Evolutionary conservation across 768 basidiomycete genomes (phyloP).

Genomic region (Lentinus tigrinus): DNA sequence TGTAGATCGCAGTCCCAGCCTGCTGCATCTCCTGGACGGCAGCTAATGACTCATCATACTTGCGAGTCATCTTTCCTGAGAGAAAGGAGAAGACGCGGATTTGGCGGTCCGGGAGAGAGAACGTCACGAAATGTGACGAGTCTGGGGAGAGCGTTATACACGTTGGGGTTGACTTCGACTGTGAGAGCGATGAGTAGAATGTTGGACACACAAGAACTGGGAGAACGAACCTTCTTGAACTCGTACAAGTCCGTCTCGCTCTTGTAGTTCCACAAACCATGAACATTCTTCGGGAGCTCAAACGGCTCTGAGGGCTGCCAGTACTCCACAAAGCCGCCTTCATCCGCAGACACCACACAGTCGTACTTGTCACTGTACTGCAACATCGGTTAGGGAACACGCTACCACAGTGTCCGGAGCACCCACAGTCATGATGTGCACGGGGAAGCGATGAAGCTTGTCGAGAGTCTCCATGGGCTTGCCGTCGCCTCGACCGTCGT

Average conservation of each 20-base stretch:
- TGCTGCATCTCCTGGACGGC: slow-evolving; percentile 99
- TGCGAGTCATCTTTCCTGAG: slow-evolving; percentile 83
- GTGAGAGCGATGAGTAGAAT: background rate
- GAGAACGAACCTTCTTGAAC: slow-evolving; percentile 82
- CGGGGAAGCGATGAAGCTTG: slow-evolving; percentile 81
- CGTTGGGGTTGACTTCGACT: slow-evolving; percentile 92
- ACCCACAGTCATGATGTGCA: slow-evolving; percentile 80
- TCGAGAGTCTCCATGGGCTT: slow-evolving; percentile 74
- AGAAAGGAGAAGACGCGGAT: slow-evolving; percentile 93
- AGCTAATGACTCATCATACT: slow-evolving; percentile 91
- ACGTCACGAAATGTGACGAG: slow-evolving; percentile 86
- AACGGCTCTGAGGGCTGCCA: slow-evolving; percentile 94
- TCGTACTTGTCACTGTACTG: slow-evolving; percentile 92
- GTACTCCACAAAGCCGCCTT: slow-evolving; percentile 93
- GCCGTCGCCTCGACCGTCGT: slow-evolving; percentile 88
- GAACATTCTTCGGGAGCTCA: slow-evolving; percentile 72
- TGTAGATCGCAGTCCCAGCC: slow-evolving; percentile 89
- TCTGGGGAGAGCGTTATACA: slow-evolving; percentile 91
- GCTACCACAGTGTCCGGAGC: background rate
- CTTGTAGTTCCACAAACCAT: slow-evolving; percentile 88
- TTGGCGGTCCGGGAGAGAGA: slow-evolving; percentile 91
- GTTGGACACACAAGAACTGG: background rate
- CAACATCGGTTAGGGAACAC: background rate
- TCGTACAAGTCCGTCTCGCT: slow-evolving; percentile 92
- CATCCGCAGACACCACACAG: slow-evolving; percentile 91